Base-by-base conservation (phyloP, 2,329 filamentous ascomycete genomes). In the Sodiomyces alkalinus region DNA sequence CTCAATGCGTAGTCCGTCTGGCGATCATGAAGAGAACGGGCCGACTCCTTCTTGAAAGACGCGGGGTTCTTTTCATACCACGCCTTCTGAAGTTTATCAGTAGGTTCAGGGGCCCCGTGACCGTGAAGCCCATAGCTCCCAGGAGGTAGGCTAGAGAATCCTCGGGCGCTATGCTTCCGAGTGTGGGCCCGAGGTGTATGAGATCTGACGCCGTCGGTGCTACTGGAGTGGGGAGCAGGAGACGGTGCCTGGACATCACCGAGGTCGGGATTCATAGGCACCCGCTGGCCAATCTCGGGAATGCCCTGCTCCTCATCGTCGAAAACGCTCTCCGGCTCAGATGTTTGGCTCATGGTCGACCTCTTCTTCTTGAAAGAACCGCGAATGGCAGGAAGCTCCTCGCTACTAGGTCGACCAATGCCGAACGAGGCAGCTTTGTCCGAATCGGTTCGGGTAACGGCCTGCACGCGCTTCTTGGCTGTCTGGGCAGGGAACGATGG, bases 221-320 rank as follows among this genome's bases (percentile, higher is more conserved):
- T 42, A 4, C 54, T 48, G 4, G 53, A 41, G 24, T 52, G 51
- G 7, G 75, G 77, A 3, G 74, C 69, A 2, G 86, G 85, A 3
- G 86, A 90, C 3, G 90, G 90, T 10, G 90, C 90, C 56, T 98
- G 90, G 7, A 96, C 90, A 48, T 96, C 87, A 36, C 90, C 90
- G 23, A 90, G 81, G 48, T 90, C 73, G 29, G 77, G 80, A 47
- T 90, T 79, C 81, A 98, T 90, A 27, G 90, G 90, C 21, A 98
- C 87, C 46, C 86, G 79, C 44, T 81, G 73, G 26, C 87, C 87
- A 40, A 94, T 90, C 47, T 92, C 81, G 3, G 86, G 86, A 42
- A 94, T 93, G 14, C 86, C 87, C 31, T 85, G 75, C 38, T 90
- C 80, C 25, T 87, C 80, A 12, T 78, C 78, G 14, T 33, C 36